phyloP scores from a whole-genome alignment of 495 filamentous ascomycete genomes.

The Schizothecium vesticola region DNA sequence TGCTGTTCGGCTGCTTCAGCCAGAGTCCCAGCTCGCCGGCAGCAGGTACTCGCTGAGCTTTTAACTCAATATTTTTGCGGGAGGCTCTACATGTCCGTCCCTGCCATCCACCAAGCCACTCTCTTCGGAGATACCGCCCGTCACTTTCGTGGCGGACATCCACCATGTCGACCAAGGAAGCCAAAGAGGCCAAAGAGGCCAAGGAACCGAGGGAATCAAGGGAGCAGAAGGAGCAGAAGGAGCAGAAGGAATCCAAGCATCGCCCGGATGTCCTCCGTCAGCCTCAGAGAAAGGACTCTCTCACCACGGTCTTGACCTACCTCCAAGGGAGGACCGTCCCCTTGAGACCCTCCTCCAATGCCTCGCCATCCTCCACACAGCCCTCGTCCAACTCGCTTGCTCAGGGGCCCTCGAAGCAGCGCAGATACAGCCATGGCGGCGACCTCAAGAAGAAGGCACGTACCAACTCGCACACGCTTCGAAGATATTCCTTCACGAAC shows the following conservation, averaged over 20 bases:
- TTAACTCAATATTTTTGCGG: background rate
- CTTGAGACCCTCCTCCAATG: constrained; percentile 9
- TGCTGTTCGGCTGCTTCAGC: constrained; percentile 1
- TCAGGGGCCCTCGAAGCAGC: constrained; percentile 17
- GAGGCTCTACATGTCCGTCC: background rate
- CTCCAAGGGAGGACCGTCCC: constrained; percentile 17
- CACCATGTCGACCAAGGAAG: constrained; percentile 10
- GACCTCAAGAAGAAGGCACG: constrained; percentile 30
- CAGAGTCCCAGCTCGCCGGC: constrained; percentile 1
- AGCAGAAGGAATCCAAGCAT: constrained; percentile 17
- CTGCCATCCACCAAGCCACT: background rate
- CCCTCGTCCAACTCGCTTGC: constrained; percentile 6
- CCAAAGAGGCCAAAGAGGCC: constrained; percentile 8
- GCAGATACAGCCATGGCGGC: constrained; percentile 28
- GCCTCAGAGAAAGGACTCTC: constrained; percentile 28
- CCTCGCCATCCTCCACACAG: constrained; percentile 13
- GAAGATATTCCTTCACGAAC: constrained; percentile 23
- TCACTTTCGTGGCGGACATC: constrained; percentile 1
- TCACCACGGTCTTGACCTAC: constrained; percentile 27
- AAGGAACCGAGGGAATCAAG: constrained; percentile 23
- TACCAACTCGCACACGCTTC: constrained; percentile 25
- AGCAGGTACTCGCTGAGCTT: constrained; percentile 10
- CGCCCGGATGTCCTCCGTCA: constrained; percentile 20
- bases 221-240: constrained; percentile 20
- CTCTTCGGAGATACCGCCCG: constrained; percentile 3